A percentile compares a stretch with the other conserved stretches of the same genome.
Evolutionary conservation across 2,329 filamentous ascomycete species (phyloP).

Genomic region (Ilyonectria destructans): DNA sequence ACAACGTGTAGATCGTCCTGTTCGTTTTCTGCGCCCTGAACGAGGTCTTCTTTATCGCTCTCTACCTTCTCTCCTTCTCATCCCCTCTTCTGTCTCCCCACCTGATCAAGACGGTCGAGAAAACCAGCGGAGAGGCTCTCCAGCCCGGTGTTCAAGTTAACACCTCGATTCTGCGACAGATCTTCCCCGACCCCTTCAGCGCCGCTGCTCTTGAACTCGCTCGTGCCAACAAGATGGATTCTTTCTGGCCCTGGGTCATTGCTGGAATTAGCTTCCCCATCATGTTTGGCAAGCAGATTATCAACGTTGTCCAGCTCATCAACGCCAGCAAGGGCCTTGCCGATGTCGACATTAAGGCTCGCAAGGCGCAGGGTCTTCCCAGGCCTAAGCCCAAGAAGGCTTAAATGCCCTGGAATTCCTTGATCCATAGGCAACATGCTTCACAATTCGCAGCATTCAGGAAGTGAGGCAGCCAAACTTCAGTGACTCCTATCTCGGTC

Average conservation of each 20-base stretch:
- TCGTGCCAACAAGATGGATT: slow-evolving; percentile 93
- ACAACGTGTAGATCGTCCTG: slow-evolving; percentile 79
- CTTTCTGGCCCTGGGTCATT: slow-evolving; percentile 78
- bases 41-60: slow-evolving; percentile 97
- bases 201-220: slow-evolving; percentile 94
- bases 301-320: slow-evolving; percentile 94
- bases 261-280: slow-evolving; percentile 86
- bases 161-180: slow-evolving; percentile 78
- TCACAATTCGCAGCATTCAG: slow-evolving; percentile 9
- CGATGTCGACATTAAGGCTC: slow-evolving; percentile 85
- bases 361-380: slow-evolving; percentile 69
- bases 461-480: background rate
- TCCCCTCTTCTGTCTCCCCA: slow-evolving; percentile 91
- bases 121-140: slow-evolving; percentile 67
- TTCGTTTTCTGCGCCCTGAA: slow-evolving; percentile 94
- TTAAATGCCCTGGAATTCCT: slow-evolving; percentile 33
- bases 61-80: slow-evolving; percentile 98
- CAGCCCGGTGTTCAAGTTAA: slow-evolving; percentile 80
- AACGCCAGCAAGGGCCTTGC: slow-evolving; percentile 94
- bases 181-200: slow-evolving; percentile 92
- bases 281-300: slow-evolving; percentile 92
- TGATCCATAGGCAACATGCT: slow-evolving; percentile 10
- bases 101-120: slow-evolving; percentile 77
- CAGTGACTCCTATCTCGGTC: background rate
- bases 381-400: slow-evolving; percentile 58